A percentile compares a stretch with the other conserved stretches of the same genome.
These are phyloP conservation scores for Phytophthora tubulina DNA, from an alignment of 352 stramenopile species.

Conservation along the genomic window DNA sequence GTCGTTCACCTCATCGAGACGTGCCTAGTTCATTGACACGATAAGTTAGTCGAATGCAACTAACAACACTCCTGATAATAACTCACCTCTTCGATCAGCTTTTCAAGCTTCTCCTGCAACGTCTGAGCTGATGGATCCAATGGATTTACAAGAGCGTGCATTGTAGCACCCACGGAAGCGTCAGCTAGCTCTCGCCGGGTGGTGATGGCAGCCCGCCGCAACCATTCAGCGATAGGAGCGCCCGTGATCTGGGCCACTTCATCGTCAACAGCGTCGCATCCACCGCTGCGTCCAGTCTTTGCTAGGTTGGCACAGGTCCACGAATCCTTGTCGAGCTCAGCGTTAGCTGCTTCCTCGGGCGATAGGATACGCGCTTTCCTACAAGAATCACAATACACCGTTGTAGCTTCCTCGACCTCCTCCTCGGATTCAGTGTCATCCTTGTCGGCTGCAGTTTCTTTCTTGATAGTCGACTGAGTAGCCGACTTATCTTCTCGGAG, in stretches of 20 bases:
- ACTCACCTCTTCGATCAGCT: conserved; percentile 69
- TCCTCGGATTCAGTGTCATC: conserved; percentile 56
- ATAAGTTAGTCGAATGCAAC: background rate
- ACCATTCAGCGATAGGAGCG: conserved; percentile 48
- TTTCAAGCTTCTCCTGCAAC: conserved; percentile 57
- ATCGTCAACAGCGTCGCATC: conserved; percentile 74
- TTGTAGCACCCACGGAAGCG: conserved; percentile 33
- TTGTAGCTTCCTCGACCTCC: conserved; percentile 69
- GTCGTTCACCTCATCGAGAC: conserved; percentile 85
- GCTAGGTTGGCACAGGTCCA: conserved; percentile 74
- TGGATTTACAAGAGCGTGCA: conserved; percentile 50
- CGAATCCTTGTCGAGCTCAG: conserved; percentile 38
- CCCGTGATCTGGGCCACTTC: conserved; percentile 77
- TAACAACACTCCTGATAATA: background rate
- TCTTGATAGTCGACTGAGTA: conserved; percentile 2
- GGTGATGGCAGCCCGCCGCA: conserved; percentile 56
- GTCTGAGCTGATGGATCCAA: conserved; percentile 46
- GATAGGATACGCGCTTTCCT: conserved; percentile 83
- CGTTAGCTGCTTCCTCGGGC: conserved; percentile 46
- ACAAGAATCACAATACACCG: conserved; percentile 85
- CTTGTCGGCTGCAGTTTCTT: conserved; percentile 10
- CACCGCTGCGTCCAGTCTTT: conserved; percentile 39
- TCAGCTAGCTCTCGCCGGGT: conserved; percentile 75
- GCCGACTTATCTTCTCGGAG: conserved; percentile 7
- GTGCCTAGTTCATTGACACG: conserved; percentile 49